A percentile compares a stretch with the other conserved stretches of the same genome.
These are phyloP conservation scores for Aureobasidium subglaciale DNA, from an alignment of 2,329 filamentous ascomycete species.

Conservation along the genomic window DNA sequence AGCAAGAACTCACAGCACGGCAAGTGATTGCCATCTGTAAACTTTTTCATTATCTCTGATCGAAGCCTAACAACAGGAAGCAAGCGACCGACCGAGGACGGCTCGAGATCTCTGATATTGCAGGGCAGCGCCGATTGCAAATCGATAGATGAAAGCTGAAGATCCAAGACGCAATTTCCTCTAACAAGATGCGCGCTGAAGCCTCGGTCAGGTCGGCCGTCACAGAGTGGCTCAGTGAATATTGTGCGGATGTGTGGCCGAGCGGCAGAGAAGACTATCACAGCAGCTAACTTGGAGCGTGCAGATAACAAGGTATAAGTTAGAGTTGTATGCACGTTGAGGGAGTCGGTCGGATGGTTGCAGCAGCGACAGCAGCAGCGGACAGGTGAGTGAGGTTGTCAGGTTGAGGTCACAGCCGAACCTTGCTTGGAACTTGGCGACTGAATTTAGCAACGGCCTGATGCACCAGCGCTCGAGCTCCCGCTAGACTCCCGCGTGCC, in stretches of 20 bases:
- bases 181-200: background rate
- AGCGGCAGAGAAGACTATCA: background rate
- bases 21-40: background rate
- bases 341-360: background rate
- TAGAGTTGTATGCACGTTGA: constrained; percentile 14
- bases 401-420: constrained; percentile 14
- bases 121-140: background rate
- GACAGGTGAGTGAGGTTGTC: constrained; percentile 6
- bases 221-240: background rate
- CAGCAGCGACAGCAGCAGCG: background rate
- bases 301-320: background rate
- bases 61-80: background rate
- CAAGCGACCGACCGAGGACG: too few relatives aligned
- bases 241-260: too few relatives aligned
- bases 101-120: too few relatives aligned
- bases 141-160: constrained; percentile 8
- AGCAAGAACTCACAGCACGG: background rate
- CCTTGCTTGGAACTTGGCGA: background rate
- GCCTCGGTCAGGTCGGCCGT: background rate
- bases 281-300: background rate
- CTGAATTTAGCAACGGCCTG: background rate
- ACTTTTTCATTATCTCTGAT: background rate
- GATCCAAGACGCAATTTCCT: constrained; percentile 9
- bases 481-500: background rate
- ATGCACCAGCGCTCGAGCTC: background rate